Evolutionary conservation across 2,329 filamentous ascomycete species (phyloP).

Genomic region (Cladosporium austrohemisphaericum): DNA sequence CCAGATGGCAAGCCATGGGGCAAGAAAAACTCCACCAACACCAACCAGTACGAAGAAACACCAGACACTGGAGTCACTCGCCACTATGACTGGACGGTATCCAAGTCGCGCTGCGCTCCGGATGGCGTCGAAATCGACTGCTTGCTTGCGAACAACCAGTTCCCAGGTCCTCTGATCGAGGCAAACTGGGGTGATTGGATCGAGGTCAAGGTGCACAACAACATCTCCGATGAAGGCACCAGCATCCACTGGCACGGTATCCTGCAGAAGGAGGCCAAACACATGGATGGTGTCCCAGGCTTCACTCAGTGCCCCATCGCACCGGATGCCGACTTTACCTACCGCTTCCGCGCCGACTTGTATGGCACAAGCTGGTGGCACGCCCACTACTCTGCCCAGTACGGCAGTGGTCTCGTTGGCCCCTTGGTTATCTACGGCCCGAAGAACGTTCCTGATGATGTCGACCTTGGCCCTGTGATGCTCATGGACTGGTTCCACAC

Average conservation of each 20-base stretch:
- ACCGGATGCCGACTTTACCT: constrained; percentile 37
- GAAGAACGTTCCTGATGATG: constrained; percentile 24
- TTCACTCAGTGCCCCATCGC: constrained; percentile 42
- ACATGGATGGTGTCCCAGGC: constrained; percentile 41
- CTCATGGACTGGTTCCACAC: constrained; percentile 34
- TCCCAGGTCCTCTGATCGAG: constrained; percentile 26
- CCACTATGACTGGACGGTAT: constrained; percentile 27
- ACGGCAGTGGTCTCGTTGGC: constrained; percentile 27
- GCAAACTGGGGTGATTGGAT: constrained; percentile 41
- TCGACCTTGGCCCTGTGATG: constrained; percentile 30
- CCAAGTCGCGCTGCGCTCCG: constrained; percentile 21
- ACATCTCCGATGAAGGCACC: constrained; percentile 34
- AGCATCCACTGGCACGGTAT: constrained; percentile 44
- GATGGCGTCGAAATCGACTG: constrained; percentile 26
- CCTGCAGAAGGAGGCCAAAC: constrained; percentile 32
- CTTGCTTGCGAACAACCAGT: constrained; percentile 24
- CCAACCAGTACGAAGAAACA: constrained; percentile 19
- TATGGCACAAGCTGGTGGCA: constrained; percentile 38
- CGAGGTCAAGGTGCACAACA: constrained; percentile 34
- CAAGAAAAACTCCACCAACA: constrained; percentile 11
- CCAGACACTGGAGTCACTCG: constrained; percentile 30
- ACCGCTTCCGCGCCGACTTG: constrained; percentile 38
- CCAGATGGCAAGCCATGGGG: constrained; percentile 26
- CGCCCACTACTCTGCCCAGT: constrained; percentile 35
- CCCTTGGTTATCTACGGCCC: constrained; percentile 33